Evolutionary conservation across 2,329 filamentous ascomycete genomes (phyloP), one percentile per base, ranked within the genome.

Genomic region (Colletotrichum graminicola): DNA sequence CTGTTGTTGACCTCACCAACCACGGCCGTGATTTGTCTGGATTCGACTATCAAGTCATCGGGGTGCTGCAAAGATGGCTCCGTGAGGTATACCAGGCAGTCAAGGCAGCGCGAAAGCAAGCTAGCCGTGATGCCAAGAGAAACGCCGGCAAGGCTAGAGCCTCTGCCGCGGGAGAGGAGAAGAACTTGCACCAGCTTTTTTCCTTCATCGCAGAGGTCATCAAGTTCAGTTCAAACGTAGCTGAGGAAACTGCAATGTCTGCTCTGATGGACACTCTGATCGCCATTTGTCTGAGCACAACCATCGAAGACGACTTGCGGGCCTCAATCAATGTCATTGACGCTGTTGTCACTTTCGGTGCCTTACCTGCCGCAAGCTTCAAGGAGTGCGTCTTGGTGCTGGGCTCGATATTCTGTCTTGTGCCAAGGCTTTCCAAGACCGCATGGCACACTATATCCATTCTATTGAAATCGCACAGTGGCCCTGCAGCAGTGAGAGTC

Each of bases 191-290:
- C 2, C 86, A 88, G 59, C 80, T 94, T 2, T 94, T 94, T 76
- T 80, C 83, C 16, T 92, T 91, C 74, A 85, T 92, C 65, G 86
- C 87, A 68, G 89, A 93, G 73, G 85, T 93, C 65, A 89, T 93
- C 82, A 94, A 93, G 77, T 94, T 93, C 83, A 93, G 91, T 78
- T 92, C 90, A 78, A 92, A 91, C 74, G 86, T 90, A 41, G 89
- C 92, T 32, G 87, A 87, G 73, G 90, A 93, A 73, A 80, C 85
- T 41, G 88, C 91, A 56, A 84, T 92, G 26, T 86, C 86, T 62
- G 83, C 84, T 4, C 81, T 94, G 64, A 88, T 95, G 67, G 85
- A 89, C 67, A 86, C 86, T 16, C 81, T 93, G 11, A 84, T 94
- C 56, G 81, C 84, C 64, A 92, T 94, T 56, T 94, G 92, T 80